These are phyloP conservation scores for Pseudogymnoascus sp. DNA, from an alignment of 2,329 filamentous ascomycete genomes.

Conservation along the genomic window DNA sequence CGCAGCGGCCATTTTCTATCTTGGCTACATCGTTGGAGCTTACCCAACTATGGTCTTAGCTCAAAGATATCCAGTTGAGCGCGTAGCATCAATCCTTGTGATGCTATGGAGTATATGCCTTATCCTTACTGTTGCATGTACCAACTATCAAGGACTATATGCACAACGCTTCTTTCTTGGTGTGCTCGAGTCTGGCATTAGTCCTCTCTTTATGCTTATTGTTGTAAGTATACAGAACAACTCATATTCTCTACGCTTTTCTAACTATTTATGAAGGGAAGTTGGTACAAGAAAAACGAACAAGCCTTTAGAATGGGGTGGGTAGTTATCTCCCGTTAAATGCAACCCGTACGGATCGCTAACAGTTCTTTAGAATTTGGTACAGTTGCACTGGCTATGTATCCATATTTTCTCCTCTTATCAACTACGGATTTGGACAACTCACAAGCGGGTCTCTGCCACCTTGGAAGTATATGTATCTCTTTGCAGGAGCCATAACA, in stretches of 20 bases:
- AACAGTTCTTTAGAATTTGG: not conserved
- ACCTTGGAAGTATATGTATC: constrained; percentile 38
- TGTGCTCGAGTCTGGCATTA: constrained; percentile 47
- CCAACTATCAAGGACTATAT: constrained; percentile 32
- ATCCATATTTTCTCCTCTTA: constrained; percentile 37
- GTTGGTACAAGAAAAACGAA: constrained; percentile 37
- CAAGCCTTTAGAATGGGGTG: constrained; percentile 40
- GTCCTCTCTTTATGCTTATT: constrained; percentile 50
- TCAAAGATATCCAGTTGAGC: constrained; percentile 39
- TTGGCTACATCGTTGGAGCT: constrained; percentile 41
- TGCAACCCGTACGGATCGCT: not conserved
- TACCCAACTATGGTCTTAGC: constrained; percentile 35
- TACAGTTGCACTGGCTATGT: constrained; percentile 29
- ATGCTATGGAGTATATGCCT: constrained; percentile 33
- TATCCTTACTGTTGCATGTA: constrained; percentile 33
- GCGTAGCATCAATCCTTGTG: constrained; percentile 32
- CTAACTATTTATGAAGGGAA: constrained; percentile 13
- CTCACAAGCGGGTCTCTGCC: constrained; percentile 31
- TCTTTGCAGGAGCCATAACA: constrained; percentile 34
- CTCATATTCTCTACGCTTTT: not conserved
- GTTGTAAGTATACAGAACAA: constrained; percentile 26
- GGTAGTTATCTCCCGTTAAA: constrained; percentile 51
- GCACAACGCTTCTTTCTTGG: constrained; percentile 49
- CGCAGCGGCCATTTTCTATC: constrained; percentile 40
- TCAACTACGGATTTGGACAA: constrained; percentile 42